Evolutionary conservation across 2,329 filamentous ascomycete genomes (phyloP), one percentile per base, ranked within the genome.

Genomic region (Proliferodiscus dingleyae): DNA sequence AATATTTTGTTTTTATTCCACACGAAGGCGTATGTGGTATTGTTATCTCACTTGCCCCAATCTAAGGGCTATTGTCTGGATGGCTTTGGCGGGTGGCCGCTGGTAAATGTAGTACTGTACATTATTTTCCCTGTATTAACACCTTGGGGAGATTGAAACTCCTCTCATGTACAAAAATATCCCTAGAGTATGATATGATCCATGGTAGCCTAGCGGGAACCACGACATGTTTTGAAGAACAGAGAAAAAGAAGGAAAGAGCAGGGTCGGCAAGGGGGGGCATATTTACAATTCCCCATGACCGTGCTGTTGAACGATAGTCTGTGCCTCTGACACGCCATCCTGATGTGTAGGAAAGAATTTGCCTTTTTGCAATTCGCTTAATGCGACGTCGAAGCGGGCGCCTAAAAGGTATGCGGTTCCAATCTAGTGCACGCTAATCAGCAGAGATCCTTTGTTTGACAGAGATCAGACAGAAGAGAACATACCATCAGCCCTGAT

Each of bases 391-490:
- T 95, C 88, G 66, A 95, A 93, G 46, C 85, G 78, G 23, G 89
- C 89, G 46, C 91, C 90, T 53, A 90, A 74, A 41, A 85, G 69
- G 78, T 81, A 95, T 8, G 91, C 91, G 30, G 78, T 68, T 43
- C 81, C 81, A 55, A 95, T 69, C 90, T 96, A 57, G 42, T 43
- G 7, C 11, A 5, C 52, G 44, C 59, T 51, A 59, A 53, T 46
- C 11, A n/a, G n/a, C n/a, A n/a, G n/a, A n/a, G n/a, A n/a, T 28
- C 13, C 26, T 28, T 30, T 30, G 30, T 10, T 33, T 22, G 9
- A 34, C 19, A 6, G 4, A 9, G 13, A 10, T n/a, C 13, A 9
- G 4, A 10, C n/a, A 9, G 10, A 16, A 8, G 8, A 34, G 19
- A 23, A 47, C 52, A 59, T 75, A 96, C 89, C 91, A 97, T 96